Evolutionary conservation across 306 rosid species (phyloP).

Genomic region (Gastrolobium bilobum): DNA sequence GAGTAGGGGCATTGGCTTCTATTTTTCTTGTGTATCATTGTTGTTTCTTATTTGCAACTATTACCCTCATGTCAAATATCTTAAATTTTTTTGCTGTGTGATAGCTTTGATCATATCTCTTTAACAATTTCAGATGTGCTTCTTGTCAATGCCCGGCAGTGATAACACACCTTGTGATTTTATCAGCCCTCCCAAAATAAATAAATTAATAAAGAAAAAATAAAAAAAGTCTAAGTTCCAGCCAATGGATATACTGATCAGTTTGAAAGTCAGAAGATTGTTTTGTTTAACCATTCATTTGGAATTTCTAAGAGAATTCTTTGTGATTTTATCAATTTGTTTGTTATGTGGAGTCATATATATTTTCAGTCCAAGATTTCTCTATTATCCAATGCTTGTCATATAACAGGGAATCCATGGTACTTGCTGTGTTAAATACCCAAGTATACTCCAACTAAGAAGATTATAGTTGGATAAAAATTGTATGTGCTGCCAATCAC

Average conservation of each 20-base stretch:
- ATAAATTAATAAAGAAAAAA: neutral
- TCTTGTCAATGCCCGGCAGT: conserved; percentile 19
- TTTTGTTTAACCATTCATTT: conserved; percentile 35
- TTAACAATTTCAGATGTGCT: conserved; percentile 22
- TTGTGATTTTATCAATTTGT: neutral
- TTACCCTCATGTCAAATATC: conserved; percentile 21
- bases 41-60: conserved; percentile 32
- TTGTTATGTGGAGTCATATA: conserved; percentile 12
- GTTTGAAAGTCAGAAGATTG: neutral
- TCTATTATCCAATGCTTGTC: conserved; percentile 15
- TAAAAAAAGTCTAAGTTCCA: neutral
- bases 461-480: neutral
- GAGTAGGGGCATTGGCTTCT: conserved; percentile 32
- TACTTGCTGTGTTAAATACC: conserved; percentile 18
- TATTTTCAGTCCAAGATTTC: neutral
- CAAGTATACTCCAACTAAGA: neutral
- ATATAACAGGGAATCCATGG: conserved; percentile 10
- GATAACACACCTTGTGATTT: neutral
- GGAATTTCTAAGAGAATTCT: neutral
- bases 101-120: neutral
- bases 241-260: conserved; percentile 9
- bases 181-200: neutral
- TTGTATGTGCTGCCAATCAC: neutral
- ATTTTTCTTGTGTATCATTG: conserved; percentile 8
- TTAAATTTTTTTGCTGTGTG: conserved; percentile 19